Base-by-base conservation (phyloP, 1,139 yeast species). In the Suhomyces taliae region DNA sequence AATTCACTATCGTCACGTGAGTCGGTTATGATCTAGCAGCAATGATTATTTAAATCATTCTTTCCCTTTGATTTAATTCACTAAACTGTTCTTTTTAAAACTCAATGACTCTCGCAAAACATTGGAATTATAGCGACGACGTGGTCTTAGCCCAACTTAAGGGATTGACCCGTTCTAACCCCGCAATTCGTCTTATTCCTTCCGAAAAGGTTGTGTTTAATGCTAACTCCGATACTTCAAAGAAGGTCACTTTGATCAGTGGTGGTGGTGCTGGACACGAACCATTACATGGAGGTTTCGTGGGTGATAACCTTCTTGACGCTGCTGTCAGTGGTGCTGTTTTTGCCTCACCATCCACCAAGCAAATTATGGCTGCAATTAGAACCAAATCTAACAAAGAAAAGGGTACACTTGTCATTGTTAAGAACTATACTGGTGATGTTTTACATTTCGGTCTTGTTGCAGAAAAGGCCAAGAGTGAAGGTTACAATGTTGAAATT, bases 261-360 rank as follows among this genome's bases (percentile, higher is more conserved):
- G 97, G 97, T 48, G 98, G 98, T 46, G 98, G 98, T 31, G 84
- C 93, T 8, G 98, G 98, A 35, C 98, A 91, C 63, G 97, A 91
- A 66, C 97, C 97, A 31, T 76, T 91, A 8, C 97, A 90, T 61
- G 93, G 88, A 6, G 97, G 97, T 0, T 90, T 82, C 62, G 93
- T 91, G 11, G 97, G 97, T 6, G 76, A 79, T 27, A 93, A 93
- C 44, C 71, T 87, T 59, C 67, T 91, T 38, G 90, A 87, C 58
- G 96, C 87, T 35, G 97, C 96, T 2, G 96, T 90, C 8, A 82
- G 90, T 45, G 97, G 98, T 33, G 82, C 87, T 38, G 78, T 89
- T 15, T 91, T 91, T 71, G 97, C 97, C 0, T 88, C 96, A 19
- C 97, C 97, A 2, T 85, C 95, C 7, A 88, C 96, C 2, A 87